Evolutionary conservation across 148 eudicot species (phyloP).

Genomic region (Vaccinium myrtillus): DNA sequence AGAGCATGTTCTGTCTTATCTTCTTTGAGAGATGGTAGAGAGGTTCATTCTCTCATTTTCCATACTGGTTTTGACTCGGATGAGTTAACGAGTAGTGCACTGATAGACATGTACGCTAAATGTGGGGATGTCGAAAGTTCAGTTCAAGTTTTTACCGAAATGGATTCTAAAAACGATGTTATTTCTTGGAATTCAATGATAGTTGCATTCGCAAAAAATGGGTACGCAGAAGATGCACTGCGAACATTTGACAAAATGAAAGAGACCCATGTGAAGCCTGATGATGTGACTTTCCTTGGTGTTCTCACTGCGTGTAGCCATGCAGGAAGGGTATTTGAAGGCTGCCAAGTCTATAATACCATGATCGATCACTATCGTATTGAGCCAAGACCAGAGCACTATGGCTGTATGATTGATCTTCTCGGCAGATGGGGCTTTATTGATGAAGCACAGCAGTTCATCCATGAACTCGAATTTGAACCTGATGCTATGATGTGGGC

Average conservation of each 20-base stretch:
- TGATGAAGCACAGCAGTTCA: slow-evolving; percentile 67
- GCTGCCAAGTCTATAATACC: slow-evolving; percentile 53
- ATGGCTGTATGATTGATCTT: slow-evolving; percentile 91
- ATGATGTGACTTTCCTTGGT: slow-evolving; percentile 88
- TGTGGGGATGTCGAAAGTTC: slow-evolving; percentile 75
- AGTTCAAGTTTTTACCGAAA: slow-evolving; percentile 64
- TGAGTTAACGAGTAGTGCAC: slow-evolving; percentile 72
- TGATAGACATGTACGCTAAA: slow-evolving; percentile 94
- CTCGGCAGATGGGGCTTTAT: slow-evolving; percentile 84
- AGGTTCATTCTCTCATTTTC: slow-evolving; percentile 67
- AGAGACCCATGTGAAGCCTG: slow-evolving; percentile 50
- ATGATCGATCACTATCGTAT: slow-evolving; percentile 54
- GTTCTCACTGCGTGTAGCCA: slow-evolving; percentile 91
- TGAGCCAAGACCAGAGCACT: slow-evolving; percentile 72
- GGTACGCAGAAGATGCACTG: slow-evolving; percentile 67
- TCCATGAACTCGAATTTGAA: slow-evolving; percentile 48
- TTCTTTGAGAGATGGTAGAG: slow-evolving; percentile 64
- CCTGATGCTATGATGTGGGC: slow-evolving; percentile 84
- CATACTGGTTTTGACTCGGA: slow-evolving; percentile 62
- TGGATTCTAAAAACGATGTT: slow-evolving; percentile 56
- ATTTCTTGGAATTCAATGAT: slow-evolving; percentile 88
- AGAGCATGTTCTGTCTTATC: slow-evolving; percentile 67
- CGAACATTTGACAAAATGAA: slow-evolving; percentile 63
- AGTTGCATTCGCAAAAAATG: slow-evolving; percentile 80
- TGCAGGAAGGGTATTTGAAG: slow-evolving; percentile 72